Conservation (phyloP, 208 protist species). For the Herpetomonas samuelpessoai region DNA sequence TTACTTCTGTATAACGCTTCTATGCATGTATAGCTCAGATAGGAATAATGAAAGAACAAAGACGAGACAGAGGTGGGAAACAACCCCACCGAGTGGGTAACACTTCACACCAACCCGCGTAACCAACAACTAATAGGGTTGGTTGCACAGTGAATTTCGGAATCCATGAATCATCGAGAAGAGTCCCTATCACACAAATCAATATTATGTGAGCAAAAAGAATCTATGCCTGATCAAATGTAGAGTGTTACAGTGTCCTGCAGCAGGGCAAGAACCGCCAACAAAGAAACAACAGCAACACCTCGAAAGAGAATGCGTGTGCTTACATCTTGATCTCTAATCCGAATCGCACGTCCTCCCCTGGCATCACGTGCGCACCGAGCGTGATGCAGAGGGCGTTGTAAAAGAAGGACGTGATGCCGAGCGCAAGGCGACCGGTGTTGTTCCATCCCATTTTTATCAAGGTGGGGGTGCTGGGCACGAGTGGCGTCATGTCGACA, state of each 20-base stretch:
- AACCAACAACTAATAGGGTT: too few relatives aligned
- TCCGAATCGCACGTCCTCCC: constrained; percentile 57
- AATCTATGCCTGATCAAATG: too few relatives aligned
- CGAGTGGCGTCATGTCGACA: constrained; percentile 54
- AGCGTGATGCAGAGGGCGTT: constrained; percentile 50
- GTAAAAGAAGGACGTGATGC: constrained; percentile 67
- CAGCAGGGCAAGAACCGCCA: too few relatives aligned
- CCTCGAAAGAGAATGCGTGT: neutral
- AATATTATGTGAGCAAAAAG: too few relatives aligned
- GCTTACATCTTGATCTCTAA: constrained; percentile 60
- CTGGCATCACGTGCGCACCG: constrained; percentile 48
- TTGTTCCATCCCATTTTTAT: constrained; percentile 74
- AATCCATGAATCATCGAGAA: too few relatives aligned
- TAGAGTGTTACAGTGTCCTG: too few relatives aligned
- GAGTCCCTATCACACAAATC: too few relatives aligned
- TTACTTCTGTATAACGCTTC: neutral
- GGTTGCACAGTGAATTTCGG: too few relatives aligned
- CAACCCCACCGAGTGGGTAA: constrained; percentile 2
- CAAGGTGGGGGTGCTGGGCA: constrained; percentile 50
- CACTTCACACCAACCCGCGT: too few relatives aligned
- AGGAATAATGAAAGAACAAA: constrained; percentile 1
- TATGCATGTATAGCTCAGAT: neutral
- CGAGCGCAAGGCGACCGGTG: constrained; percentile 40
- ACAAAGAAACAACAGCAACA: constrained; percentile 8
- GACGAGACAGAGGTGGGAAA: constrained; percentile 3